phyloP scores from a whole-genome alignment of 805 yeast species.

The Blastobotrys attinorum region DNA sequence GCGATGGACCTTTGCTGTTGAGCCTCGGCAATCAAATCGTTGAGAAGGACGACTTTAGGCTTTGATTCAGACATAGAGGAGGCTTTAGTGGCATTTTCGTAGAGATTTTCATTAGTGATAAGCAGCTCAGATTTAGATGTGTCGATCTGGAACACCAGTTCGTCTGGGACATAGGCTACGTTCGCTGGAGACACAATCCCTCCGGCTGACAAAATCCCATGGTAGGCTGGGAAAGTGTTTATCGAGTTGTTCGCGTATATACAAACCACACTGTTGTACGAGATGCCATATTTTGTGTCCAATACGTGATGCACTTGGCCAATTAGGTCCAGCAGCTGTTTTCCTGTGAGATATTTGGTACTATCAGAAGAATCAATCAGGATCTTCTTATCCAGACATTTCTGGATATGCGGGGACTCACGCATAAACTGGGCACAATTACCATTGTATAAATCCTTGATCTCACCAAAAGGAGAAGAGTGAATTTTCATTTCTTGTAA shows the following conservation, averaged over 20 bases:
- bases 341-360: slow-evolving; percentile 14
- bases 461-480: slow-evolving; percentile 16
- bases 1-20: too few species aligned
- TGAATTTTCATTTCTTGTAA: slow-evolving; percentile 4
- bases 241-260: slow-evolving; percentile 22
- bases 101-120: slow-evolving; percentile 1
- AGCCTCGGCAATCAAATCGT: slow-evolving; percentile 1
- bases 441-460: slow-evolving; percentile 12
- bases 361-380: slow-evolving; percentile 20
- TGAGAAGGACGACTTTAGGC: background rate
- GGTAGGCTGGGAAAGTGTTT: slow-evolving; percentile 22
- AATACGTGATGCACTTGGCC: slow-evolving; percentile 16
- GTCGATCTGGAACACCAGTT: slow-evolving; percentile 23
- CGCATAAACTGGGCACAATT: slow-evolving; percentile 14
- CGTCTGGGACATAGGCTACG: slow-evolving; percentile 24
- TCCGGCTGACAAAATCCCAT: slow-evolving; percentile 20
- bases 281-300: slow-evolving; percentile 13
- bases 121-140: slow-evolving; percentile 8
- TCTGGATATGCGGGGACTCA: slow-evolving; percentile 9
- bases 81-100: background rate
- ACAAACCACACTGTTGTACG: slow-evolving; percentile 21
- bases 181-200: slow-evolving; percentile 28
- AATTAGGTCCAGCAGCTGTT: slow-evolving; percentile 8
- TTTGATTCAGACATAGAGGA: background rate
- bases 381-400: slow-evolving; percentile 10